Conservation (phyloP, 495 filamentous ascomycete species). For the Filosporella fistucella region DNA sequence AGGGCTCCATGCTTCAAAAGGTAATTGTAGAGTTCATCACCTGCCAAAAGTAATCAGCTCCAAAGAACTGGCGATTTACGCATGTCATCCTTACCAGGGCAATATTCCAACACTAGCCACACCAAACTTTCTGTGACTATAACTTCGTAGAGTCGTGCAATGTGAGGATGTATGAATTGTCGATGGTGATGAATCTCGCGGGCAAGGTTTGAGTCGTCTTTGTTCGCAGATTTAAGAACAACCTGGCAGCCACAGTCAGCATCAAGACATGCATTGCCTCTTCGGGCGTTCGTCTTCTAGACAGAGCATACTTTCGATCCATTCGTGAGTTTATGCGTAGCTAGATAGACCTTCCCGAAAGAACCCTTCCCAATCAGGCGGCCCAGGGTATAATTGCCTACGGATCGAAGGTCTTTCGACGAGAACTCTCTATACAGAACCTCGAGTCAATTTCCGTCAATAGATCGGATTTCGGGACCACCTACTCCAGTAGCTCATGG, state of each 20-base stretch:
- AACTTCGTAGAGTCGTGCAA: slow-evolving; percentile 93
- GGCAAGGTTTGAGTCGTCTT: slow-evolving; percentile 90
- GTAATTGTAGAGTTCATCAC: slow-evolving; percentile 96
- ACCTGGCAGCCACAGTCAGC: slow-evolving; percentile 52
- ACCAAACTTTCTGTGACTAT: slow-evolving; percentile 93
- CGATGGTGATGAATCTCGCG: slow-evolving; percentile 98
- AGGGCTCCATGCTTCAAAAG: slow-evolving; percentile 81
- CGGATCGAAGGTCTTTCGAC: slow-evolving; percentile 80
- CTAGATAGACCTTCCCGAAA: slow-evolving; percentile 97
- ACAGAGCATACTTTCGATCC: slow-evolving; percentile 77
- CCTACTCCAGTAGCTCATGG: slow-evolving; percentile 91
- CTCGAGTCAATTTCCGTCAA: slow-evolving; percentile 9
- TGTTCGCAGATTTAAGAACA: slow-evolving; percentile 95
- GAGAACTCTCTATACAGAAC: slow-evolving; percentile 75
- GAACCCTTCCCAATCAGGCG: slow-evolving; percentile 93
- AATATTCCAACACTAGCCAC: slow-evolving; percentile 96
- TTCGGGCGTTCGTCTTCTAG: not conserved
- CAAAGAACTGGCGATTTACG: slow-evolving; percentile 1
- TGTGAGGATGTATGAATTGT: slow-evolving; percentile 96
- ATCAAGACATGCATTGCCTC: no score
- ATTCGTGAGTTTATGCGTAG: slow-evolving; percentile 96
- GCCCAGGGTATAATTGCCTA: slow-evolving; percentile 92
- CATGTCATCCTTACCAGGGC: slow-evolving; percentile 64
- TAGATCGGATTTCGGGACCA: slow-evolving; percentile 13
- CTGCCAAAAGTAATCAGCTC: slow-evolving; percentile 38